A percentile compares a stretch with the other conserved stretches of the same genome.
These are phyloP conservation scores for Lathyrus oleraceus DNA, from an alignment of 306 rosid genomes.

Conservation along the genomic window DNA sequence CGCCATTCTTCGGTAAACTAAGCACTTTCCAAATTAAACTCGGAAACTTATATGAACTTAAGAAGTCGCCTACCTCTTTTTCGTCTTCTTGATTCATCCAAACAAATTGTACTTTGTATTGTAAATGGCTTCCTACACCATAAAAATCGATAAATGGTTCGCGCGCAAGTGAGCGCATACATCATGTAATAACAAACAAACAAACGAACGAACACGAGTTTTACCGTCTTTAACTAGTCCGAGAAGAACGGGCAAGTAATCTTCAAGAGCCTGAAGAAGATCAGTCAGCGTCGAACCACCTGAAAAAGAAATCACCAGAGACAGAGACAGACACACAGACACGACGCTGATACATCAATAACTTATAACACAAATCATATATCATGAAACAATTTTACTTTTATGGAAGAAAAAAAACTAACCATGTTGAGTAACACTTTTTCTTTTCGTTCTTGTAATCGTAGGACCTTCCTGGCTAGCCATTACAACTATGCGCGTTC, in stretches of 20 bases:
- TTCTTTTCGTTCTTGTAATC: conserved; percentile 84
- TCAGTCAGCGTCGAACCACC: conserved; percentile 91
- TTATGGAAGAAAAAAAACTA: conserved; percentile 32
- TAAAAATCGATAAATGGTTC: conserved; percentile 11
- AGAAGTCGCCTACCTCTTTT: conserved; percentile 73
- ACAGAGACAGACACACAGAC: not conserved
- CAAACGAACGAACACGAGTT: conserved; percentile 13
- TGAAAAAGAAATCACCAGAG: conserved; percentile 46
- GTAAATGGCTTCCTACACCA: conserved; percentile 86
- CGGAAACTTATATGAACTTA: conserved; percentile 11
- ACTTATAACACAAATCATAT: conserved; percentile 8
- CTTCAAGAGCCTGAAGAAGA: conserved; percentile 89
- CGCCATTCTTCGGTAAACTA: conserved; percentile 31
- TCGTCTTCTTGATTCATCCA: conserved; percentile 99
- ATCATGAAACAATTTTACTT: conserved; percentile 25
- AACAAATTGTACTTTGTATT: conserved; percentile 75
- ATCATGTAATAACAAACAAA: conserved; percentile 17
- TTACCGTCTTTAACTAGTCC: conserved; percentile 96
- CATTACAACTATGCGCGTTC: conserved; percentile 94
- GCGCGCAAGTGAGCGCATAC: not conserved
- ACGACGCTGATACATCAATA: conserved; percentile 40
- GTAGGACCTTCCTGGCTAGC: conserved; percentile 96
- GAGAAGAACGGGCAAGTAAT: conserved; percentile 89
- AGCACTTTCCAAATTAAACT: conserved; percentile 32
- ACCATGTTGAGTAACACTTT: conserved; percentile 88